Evolutionary conservation across 106 monocot genomes (phyloP).

Genomic region (Gastrodia elata): DNA sequence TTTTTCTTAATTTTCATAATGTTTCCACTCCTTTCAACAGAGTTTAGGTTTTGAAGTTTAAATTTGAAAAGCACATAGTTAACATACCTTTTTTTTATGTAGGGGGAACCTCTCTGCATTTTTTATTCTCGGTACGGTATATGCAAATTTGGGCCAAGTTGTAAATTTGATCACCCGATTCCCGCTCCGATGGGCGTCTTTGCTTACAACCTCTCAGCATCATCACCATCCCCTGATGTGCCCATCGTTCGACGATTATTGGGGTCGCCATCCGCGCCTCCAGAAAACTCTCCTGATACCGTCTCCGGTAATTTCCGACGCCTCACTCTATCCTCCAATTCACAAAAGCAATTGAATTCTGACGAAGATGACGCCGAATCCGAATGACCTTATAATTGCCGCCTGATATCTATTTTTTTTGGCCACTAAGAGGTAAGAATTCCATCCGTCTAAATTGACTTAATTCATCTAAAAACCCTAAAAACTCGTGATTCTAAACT

Average conservation of each 20-base stretch:
- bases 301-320: constrained; percentile 14
- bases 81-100: constrained; percentile 6
- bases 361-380: constrained; percentile 25
- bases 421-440: not conserved
- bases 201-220: constrained; percentile 34
- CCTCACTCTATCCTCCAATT: constrained; percentile 16
- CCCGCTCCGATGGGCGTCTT: constrained; percentile 42
- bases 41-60: too few species aligned
- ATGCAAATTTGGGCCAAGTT: constrained; percentile 60
- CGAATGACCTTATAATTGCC: not conserved
- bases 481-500: not conserved
- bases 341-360: constrained; percentile 22
- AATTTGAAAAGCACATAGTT: not conserved
- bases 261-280: constrained; percentile 22
- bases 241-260: constrained; percentile 20
- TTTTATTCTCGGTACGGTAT: constrained; percentile 59
- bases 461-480: not conserved
- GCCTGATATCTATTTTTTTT: not conserved
- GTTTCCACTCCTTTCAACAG: not conserved
- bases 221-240: constrained; percentile 29
- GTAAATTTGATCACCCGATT: constrained; percentile 79
- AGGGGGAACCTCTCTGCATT: constrained; percentile 47
- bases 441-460: not conserved
- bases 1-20: too few species aligned
- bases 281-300: constrained; percentile 25